Evolutionary conservation across 352 stramenopile genomes (phyloP).

Genomic region (Globisporangium radiosum): DNA sequence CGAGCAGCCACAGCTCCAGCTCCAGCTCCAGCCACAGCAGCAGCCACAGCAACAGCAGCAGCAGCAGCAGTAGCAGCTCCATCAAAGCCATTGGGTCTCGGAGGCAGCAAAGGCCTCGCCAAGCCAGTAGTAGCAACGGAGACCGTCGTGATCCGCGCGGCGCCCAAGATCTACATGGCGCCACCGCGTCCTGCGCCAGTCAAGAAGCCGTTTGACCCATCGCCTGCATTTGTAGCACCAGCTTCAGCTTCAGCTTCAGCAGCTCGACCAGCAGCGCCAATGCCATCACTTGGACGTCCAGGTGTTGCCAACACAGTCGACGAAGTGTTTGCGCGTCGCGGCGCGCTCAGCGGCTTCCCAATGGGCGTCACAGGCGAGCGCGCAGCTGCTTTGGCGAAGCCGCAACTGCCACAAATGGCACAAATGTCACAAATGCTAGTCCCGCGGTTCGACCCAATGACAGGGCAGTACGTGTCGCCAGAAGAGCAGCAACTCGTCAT

Average conservation of each 20-base stretch:
- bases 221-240: background rate
- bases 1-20: conserved; percentile 7
- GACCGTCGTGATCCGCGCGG: conserved; percentile 28
- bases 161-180: conserved; percentile 63
- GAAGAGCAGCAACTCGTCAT: conserved; percentile 81
- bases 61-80: no score
- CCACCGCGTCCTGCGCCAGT: conserved; percentile 50
- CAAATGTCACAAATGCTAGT: conserved; percentile 5
- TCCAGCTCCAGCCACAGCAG: no score
- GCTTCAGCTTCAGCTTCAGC: background rate
- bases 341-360: conserved; percentile 66
- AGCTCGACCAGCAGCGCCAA: background rate
- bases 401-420: no score
- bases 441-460: conserved; percentile 63
- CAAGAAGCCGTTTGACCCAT: conserved; percentile 15
- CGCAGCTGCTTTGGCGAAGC: conserved; percentile 14
- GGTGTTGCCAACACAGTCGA: conserved; percentile 39
- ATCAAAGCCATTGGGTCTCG: conserved; percentile 8
- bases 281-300: conserved; percentile 3
- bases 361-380: conserved; percentile 41
- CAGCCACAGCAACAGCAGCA: no score
- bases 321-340: conserved; percentile 38
- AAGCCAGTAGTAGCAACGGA: conserved; percentile 9
- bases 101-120: conserved; percentile 3
- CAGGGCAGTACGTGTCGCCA: conserved; percentile 46